Evolutionary conservation across 495 filamentous ascomycete species (phyloP).

Genomic region (Podospora comata): DNA sequence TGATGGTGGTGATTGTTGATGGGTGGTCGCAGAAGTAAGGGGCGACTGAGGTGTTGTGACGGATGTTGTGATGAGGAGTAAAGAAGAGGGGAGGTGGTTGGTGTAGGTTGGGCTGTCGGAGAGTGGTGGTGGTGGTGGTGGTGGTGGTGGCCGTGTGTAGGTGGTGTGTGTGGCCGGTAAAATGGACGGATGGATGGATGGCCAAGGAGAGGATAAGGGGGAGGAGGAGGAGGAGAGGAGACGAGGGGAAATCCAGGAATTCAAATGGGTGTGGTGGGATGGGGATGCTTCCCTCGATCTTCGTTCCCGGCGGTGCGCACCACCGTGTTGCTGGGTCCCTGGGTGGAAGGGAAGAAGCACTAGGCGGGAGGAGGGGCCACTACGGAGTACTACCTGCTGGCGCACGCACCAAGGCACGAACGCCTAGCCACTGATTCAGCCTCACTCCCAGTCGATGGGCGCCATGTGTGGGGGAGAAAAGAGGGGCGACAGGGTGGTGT

Average conservation of each 20-base stretch:
- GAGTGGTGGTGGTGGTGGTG: neutral
- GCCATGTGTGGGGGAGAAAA: constrained; percentile 18
- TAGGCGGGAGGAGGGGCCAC: constrained; percentile 14
- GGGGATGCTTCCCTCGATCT: constrained; percentile 11
- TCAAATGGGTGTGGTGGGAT: constrained; percentile 13
- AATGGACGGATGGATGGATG: neutral
- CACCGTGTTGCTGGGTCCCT: neutral
- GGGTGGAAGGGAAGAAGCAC: constrained; percentile 8
- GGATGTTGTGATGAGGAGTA: constrained; percentile 8
- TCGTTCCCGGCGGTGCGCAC: neutral
- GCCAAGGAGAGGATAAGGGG: neutral
- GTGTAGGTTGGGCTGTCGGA: neutral
- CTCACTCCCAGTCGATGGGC: constrained; percentile 23
- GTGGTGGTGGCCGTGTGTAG: neutral
- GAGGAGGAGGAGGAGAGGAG: constrained; percentile 8
- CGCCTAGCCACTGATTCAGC: constrained; percentile 31
- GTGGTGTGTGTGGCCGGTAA: constrained; percentile 4
- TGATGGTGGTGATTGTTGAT: neutral
- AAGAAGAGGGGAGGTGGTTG: neutral
- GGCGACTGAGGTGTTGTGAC: neutral
- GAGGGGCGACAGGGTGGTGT: constrained; percentile 16
- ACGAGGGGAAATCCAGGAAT: constrained; percentile 6
- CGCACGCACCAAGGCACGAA: constrained; percentile 17
- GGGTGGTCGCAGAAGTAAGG: neutral
- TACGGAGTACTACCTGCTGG: constrained; percentile 1